Conservation (phyloP, 768 basidiomycete species). For the Rhizopogon vulgaris region DNA sequence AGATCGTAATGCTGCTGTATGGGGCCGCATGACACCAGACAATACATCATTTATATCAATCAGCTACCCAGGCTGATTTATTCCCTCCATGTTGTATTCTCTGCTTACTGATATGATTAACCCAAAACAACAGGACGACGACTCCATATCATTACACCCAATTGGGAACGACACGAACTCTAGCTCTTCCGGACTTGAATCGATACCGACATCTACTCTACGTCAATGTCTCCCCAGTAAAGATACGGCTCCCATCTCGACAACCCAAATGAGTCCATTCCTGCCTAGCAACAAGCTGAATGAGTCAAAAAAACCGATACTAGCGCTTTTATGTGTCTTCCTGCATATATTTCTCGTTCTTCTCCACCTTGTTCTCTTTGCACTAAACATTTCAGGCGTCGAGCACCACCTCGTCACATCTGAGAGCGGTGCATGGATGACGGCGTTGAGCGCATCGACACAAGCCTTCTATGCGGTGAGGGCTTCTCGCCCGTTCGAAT, state of each 20-base stretch:
- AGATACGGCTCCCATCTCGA: not conserved
- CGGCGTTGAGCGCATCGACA: not conserved
- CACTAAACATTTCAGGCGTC: not conserved
- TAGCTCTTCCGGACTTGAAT: not conserved
- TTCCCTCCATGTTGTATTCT: not conserved
- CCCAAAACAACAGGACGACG: not conserved
- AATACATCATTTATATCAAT: no score
- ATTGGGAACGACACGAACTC: not conserved
- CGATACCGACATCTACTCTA: not conserved
- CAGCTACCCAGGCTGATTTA: not conserved
- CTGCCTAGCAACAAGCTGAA: not conserved
- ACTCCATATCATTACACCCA: not conserved
- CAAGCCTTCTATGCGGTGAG: slow-evolving; percentile 6
- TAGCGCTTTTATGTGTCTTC: not conserved
- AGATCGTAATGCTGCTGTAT: no score
- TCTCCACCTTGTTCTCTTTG: slow-evolving; percentile 6
- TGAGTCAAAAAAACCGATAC: not conserved
- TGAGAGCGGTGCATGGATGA: not conserved
- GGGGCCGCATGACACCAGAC: no score
- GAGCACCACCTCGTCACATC: slow-evolving; percentile 2
- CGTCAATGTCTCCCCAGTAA: not conserved
- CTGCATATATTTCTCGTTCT: slow-evolving; percentile 3
- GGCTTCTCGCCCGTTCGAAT: not conserved
- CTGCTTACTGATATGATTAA: not conserved
- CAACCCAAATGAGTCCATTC: not conserved